Evolutionary conservation across 192 early-diverging fungal genomes (phyloP).

Genomic region (Funneliformis mosseae): DNA sequence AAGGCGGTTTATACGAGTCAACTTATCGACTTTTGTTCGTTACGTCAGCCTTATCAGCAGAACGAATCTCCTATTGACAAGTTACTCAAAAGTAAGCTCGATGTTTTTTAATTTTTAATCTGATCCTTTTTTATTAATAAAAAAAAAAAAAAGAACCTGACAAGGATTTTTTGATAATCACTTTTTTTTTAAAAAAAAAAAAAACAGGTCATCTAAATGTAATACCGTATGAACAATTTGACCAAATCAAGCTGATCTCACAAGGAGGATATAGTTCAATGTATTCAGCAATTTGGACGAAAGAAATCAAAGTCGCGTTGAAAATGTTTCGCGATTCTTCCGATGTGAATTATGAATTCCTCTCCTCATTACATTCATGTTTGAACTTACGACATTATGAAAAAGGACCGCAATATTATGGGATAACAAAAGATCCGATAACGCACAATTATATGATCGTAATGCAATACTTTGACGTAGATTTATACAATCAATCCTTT

Average conservation of each 20-base stretch:
- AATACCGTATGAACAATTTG: constrained; percentile 20
- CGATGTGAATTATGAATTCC: neutral
- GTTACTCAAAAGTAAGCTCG: neutral
- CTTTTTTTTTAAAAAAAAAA: neutral
- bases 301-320: neutral
- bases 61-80: neutral
- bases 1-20: neutral
- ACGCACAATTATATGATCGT: neutral
- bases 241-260: neutral
- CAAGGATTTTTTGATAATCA: neutral
- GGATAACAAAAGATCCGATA: constrained; percentile 1
- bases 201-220: neutral
- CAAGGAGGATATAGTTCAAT: constrained; percentile 3
- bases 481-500: constrained; percentile 7
- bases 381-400: neutral
- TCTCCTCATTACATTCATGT: neutral
- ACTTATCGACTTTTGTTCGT: neutral
- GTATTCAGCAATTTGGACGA: neutral
- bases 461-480: neutral
- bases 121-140: too few relatives aligned
- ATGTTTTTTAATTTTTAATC: too few relatives aligned
- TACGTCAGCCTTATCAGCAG: neutral
- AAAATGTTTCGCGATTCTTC: neutral
- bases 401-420: neutral
- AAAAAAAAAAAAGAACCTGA: neutral